Conservation (phyloP, 129 eudicot species). For the Logfia minima region DNA sequence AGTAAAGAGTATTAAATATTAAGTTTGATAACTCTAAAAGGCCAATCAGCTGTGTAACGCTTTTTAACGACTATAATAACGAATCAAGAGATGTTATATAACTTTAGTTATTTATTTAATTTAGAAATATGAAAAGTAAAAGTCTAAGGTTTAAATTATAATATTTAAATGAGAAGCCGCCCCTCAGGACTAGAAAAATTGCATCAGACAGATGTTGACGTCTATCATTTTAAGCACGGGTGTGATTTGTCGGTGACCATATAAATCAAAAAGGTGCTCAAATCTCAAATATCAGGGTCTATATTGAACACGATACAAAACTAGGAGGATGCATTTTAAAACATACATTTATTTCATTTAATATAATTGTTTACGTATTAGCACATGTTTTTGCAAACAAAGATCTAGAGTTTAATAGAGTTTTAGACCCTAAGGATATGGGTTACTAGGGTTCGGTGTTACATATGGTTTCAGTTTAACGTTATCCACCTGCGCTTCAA, state of each 20-base stretch:
- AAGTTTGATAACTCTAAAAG: neutral
- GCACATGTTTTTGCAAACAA: too few relatives aligned
- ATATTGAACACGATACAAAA: constrained; percentile 1
- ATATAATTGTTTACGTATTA: neutral
- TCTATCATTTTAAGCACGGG: constrained; percentile 13
- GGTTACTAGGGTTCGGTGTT: too few relatives aligned
- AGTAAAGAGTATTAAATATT: too few relatives aligned
- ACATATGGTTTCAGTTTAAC: too few relatives aligned
- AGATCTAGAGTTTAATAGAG: too few relatives aligned
- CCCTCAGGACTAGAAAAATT: constrained; percentile 16
- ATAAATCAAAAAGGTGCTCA: neutral
- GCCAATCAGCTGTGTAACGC: neutral
- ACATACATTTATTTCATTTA: neutral
- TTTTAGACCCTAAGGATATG: too few relatives aligned
- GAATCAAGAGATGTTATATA: neutral
- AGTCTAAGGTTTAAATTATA: constrained; percentile 6
- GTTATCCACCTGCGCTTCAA: too few relatives aligned
- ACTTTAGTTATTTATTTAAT: neutral
- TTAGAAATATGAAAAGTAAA: neutral
- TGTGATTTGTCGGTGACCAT: constrained; percentile 23
- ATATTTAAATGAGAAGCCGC: constrained; percentile 17
- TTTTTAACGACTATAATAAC: neutral
- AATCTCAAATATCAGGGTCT: neutral
- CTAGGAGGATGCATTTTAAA: neutral
- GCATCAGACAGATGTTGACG: constrained; percentile 23